phyloP scores from a whole-genome alignment of 345 rosid genomes.

The Boechera retrofracta region DNA sequence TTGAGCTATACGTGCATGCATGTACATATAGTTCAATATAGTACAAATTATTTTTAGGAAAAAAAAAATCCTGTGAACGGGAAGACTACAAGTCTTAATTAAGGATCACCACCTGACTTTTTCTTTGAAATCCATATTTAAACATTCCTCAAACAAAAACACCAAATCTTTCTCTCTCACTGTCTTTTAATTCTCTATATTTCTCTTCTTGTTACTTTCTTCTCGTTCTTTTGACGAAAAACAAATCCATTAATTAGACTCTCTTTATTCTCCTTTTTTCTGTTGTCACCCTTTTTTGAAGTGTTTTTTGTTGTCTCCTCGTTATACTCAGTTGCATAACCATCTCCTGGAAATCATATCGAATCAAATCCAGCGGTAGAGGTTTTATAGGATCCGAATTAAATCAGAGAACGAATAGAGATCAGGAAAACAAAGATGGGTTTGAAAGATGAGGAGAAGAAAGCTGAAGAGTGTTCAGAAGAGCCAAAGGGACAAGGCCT shows the following conservation, averaged over 20 bases:
- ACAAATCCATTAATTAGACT: neutral
- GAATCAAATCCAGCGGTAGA: constrained; percentile 7
- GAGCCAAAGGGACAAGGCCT: constrained; percentile 22
- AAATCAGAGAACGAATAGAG: constrained; percentile 24
- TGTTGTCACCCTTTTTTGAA: neutral
- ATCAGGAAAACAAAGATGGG: constrained; percentile 36
- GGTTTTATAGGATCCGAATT: neutral
- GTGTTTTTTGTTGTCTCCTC: constrained; percentile 20
- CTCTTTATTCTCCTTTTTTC: neutral
- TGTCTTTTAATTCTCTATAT: constrained; percentile 3
- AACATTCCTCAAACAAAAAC: constrained; percentile 28
- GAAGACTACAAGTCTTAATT: constrained; percentile 25
- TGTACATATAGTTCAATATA: neutral
- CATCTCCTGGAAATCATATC: constrained; percentile 18
- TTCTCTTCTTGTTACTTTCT: constrained; percentile 23
- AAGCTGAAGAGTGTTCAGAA: constrained; percentile 35
- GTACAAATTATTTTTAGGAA: constrained; percentile 26
- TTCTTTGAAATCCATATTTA: constrained; percentile 31
- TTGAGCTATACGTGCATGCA: constrained; percentile 6
- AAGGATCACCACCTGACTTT: constrained; percentile 41
- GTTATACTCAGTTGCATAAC: constrained; percentile 29
- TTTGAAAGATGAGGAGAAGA: constrained; percentile 36
- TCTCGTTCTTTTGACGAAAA: constrained; percentile 21
- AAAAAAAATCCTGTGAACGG: neutral
- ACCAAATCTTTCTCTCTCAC: constrained; percentile 14